A percentile compares a stretch with the other conserved stretches of the same genome.
These are phyloP conservation scores for Lecanicillium sp. DNA, from an alignment of 2,329 filamentous ascomycete species.

Conservation along the genomic window DNA sequence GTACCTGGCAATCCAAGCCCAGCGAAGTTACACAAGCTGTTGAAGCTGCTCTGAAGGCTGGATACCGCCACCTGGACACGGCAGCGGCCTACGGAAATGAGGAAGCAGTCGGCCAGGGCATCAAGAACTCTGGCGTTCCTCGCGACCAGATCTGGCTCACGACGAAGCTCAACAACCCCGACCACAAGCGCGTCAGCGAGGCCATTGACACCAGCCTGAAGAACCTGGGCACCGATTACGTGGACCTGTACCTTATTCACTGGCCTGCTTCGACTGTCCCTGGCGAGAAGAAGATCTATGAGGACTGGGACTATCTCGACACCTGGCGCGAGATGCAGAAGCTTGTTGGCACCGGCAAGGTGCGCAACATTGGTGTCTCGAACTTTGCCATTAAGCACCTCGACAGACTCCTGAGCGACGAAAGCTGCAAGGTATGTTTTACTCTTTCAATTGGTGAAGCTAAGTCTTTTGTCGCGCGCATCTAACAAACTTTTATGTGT, in stretches of 20 bases:
- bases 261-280: slow-evolving; percentile 62
- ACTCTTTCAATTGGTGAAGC: not conserved
- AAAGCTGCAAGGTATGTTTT: slow-evolving; percentile 47
- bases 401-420: slow-evolving; percentile 63
- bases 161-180: slow-evolving; percentile 76
- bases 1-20: slow-evolving; percentile 70
- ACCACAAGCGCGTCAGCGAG: slow-evolving; percentile 62
- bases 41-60: slow-evolving; percentile 56
- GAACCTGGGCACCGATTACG: slow-evolving; percentile 55
- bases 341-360: slow-evolving; percentile 58
- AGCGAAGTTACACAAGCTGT: slow-evolving; percentile 65
- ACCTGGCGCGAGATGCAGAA: slow-evolving; percentile 68
- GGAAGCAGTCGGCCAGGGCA: slow-evolving; percentile 57
- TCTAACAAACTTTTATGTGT: too few species aligned
- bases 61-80: slow-evolving; percentile 72
- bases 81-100: slow-evolving; percentile 75
- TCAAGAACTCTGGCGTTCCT: slow-evolving; percentile 56
- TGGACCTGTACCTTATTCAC: slow-evolving; percentile 66
- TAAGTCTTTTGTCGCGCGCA: not conserved
- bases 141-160: slow-evolving; percentile 63
- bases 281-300: slow-evolving; percentile 58
- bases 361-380: slow-evolving; percentile 71
- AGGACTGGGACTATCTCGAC: slow-evolving; percentile 76
- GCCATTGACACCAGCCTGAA: slow-evolving; percentile 53
- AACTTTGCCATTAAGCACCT: slow-evolving; percentile 75